Base-by-base conservation (phyloP, 2,329 filamentous ascomycete genomes). In the Calonectria honghensis region DNA sequence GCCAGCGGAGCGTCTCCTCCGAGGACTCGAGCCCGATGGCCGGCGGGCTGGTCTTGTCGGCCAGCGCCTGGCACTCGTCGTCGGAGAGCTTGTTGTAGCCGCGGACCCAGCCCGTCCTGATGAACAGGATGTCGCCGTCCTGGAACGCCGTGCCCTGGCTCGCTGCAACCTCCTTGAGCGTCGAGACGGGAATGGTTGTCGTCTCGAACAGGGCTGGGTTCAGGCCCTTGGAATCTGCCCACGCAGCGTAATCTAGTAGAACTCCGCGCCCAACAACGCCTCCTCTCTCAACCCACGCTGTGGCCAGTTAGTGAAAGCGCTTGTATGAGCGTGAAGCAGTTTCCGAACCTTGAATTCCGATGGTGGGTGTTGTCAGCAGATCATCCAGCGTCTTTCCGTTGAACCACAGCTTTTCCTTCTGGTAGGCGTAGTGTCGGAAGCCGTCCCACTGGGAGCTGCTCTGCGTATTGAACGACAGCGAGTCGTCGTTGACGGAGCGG, bases 81-180 rank as follows among this genome's bases (percentile, higher is more conserved):
- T 79, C 72, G 3, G 84, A 78, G 6, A 86, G 80, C 37, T 82
- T 80, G 16, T 84, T 79, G 79, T 89, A 88, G 11, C 84, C 87
- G 16, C 85, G 83, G 0, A 86, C 87, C 79, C 88, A 91, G 6
- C 90, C 90, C 0, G 88, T 88, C 20, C 90, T 87, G 35, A 92
- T 57, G 71, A 91, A 86, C 9, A 91, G 83, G n/a, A 91, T 87
- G 70, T 91, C 90, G 3, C 90, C 90, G 3, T 82, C 83, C 52
- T 84, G 84, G 63, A 90, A 89, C 0, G 80, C 84, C n/a, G 89
- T 83, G 6, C 85, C 83, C 63, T 84, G 84, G 69, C 87, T 85
- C 10, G 82, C 76, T 1, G 88, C 87, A 7, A 86, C 81, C 4
- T 83, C 79, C 1, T 81, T 71, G 0, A 87, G 77, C 64, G 81